Evolutionary conservation across 1,284 basidiomycete genomes (phyloP), one percentile per base, ranked within the genome.

Genomic region (Tilletia horrida): DNA sequence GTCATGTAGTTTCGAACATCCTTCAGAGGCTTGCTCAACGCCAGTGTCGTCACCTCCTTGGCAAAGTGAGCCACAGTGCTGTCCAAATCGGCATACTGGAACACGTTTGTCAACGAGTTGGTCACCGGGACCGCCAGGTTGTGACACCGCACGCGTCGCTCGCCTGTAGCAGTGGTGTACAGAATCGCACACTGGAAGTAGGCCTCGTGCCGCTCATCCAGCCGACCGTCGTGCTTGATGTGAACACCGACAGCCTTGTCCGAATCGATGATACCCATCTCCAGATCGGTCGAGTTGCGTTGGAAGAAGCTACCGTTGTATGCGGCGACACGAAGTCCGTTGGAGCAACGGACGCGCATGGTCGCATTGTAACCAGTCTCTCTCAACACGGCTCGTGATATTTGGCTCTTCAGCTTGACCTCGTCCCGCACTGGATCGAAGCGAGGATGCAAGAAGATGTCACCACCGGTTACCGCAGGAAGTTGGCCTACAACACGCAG

Each of bases 31-130:
- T 89, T 87, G 83, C 90, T 86, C 67, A 88, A 86, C 0, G 87
- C 84, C 73, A 95, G 87, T 4, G 91, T 92, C 91, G 76, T 62
- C 2, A 65, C 47, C 82, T 92, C 88, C 77, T 94, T 91, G 44
- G 89, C 84, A 71, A 92, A 83, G 79, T 90, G 85, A 40, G 88
- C 86, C 11, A 95, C 86, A 0, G 89, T 87, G 2, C 90, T 87
- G 75, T 98, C 95, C 84, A 94, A 86, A 83, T 99, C 96, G 27
- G 93, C 93, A 81, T 86, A 92, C 65, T 91, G 88, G 85, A 95
- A 99, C 4, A 98, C 89, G 78, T 92, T 96, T 18, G 89, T 92
- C 13, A 94, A 91, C 67, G 97, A 84, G 61, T 88, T 87, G 1
- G 89, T 90, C 1, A 93, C 88, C 35, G 89, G 89, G 63, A 97